phyloP scores from a whole-genome alignment of 371 early-diverging fungal species.

The Lichtheimia corymbifera region DNA sequence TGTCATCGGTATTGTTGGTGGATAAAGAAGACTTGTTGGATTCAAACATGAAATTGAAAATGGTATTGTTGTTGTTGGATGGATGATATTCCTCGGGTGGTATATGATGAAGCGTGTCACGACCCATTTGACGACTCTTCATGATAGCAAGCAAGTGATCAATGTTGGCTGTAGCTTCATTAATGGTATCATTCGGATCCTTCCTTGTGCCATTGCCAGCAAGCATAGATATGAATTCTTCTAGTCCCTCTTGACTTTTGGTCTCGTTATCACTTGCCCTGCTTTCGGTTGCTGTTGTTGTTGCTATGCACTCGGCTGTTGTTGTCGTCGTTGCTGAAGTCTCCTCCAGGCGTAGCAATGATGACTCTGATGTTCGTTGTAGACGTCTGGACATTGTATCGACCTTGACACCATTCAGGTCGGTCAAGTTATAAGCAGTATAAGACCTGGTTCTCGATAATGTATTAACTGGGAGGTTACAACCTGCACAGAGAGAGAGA shows the following conservation, averaged over 20 bases:
- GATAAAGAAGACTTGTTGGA: conserved; percentile 2
- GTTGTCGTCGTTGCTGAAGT: not conserved
- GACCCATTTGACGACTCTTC: conserved; percentile 10
- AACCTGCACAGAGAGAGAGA: not conserved
- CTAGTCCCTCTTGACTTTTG: conserved; percentile 12
- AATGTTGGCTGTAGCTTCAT: conserved; percentile 9
- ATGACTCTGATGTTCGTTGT: not conserved
- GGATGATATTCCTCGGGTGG: not conserved
- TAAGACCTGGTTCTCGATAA: not conserved
- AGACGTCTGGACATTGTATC: not conserved
- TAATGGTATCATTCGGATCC: not conserved
- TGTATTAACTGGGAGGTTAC: not conserved
- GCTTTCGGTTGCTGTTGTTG: not conserved
- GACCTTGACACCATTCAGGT: not conserved
- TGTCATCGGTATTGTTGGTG: conserved; percentile 2
- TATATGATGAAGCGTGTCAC: conserved; percentile 1
- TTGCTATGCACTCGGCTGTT: not conserved
- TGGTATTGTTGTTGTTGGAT: conserved; percentile 1
- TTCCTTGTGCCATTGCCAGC: conserved; percentile 4
- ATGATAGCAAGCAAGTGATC: conserved; percentile 15
- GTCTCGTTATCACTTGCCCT: not conserved
- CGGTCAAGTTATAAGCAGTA: not conserved
- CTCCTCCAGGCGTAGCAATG: not conserved
- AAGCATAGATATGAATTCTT: conserved; percentile 8
- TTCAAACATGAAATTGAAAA: not conserved